phyloP scores from a whole-genome alignment of 208 protist species.

The Trypanosoma theileri region DNA sequence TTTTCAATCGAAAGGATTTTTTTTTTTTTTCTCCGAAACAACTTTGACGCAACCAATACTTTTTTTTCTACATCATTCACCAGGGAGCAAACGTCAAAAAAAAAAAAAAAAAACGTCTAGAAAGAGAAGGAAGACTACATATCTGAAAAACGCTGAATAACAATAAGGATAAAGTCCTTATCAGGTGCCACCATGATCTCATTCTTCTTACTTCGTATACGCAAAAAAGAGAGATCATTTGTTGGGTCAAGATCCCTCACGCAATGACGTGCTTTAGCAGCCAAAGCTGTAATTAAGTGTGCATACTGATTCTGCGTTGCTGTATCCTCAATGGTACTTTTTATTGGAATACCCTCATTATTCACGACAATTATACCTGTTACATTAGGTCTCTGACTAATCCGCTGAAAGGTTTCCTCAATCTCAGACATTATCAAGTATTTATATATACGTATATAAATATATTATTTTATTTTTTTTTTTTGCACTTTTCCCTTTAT shows the following conservation, averaged over 20 bases:
- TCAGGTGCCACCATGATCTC: slow-evolving; percentile 96
- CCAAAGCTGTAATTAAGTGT: slow-evolving; percentile 91
- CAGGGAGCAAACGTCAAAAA: background rate
- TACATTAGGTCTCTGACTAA: slow-evolving; percentile 94
- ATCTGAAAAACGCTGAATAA: slow-evolving; percentile 86
- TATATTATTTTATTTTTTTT: slow-evolving; percentile 13
- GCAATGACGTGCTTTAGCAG: slow-evolving; percentile 91
- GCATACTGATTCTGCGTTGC: slow-evolving; percentile 92
- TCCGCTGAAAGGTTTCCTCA: slow-evolving; percentile 95
- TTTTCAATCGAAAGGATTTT: too few species aligned
- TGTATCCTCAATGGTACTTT: slow-evolving; percentile 91
- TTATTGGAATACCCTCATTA: slow-evolving; percentile 89
- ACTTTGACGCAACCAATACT: background rate
- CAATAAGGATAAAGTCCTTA: slow-evolving; percentile 91
- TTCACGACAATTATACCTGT: slow-evolving; percentile 95
- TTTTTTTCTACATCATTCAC: slow-evolving; percentile 14
- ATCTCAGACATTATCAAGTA: slow-evolving; percentile 76
- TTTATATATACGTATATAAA: background rate
- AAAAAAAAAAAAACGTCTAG: slow-evolving; percentile 2
- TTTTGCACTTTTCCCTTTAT: background rate
- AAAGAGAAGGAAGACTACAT: slow-evolving; percentile 8
- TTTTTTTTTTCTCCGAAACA: background rate
- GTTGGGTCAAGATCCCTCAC: slow-evolving; percentile 95
- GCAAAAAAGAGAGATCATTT: slow-evolving; percentile 95
- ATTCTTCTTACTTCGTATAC: slow-evolving; percentile 95